Base-by-base conservation (phyloP, 1,139 yeast species). In the Diutina rugosa region DNA sequence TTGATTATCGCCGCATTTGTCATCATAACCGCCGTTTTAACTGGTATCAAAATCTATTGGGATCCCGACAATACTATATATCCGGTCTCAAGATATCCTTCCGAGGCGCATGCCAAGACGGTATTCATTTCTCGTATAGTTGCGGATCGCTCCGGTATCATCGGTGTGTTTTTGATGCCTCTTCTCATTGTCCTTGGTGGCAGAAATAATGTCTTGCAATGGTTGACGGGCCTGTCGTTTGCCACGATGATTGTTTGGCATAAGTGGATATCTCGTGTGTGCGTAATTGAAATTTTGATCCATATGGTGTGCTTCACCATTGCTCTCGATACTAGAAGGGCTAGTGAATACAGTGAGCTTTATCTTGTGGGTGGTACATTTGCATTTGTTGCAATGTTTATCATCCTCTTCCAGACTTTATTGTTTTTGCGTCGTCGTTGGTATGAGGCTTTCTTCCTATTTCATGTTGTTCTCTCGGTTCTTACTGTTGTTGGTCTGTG, bases 141-240 rank as follows among this genome's bases (percentile, higher is more conserved):
- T 29, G 60, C 60, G 3, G 63, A 59, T 35, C 55, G 64, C 5
- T 54, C 61, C 9, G 63, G 64, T 9, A 60, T 60, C 14, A 46
- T 61, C 18, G 61, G 62, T 29, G 59, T 60, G 7, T 63, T 66
- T 32, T 60, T 65, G 44, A 65, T 70, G 58, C 78, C 79, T 8
- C 63, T 74, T 56, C 61, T 71, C 28, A 65, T 73, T 49, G 61
- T 75, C 41, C 73, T 74, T 63, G 78, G 76, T n/a, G 79, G 79
- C 3, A 65, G 79, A 55, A 74, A 74, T 61, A 74, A 74, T 61
- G 69, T 74, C 57, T 65, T 74, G 58, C 75, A 69, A 58, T 74
- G 77, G 76, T 45, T 71, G n/a, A 72, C 77, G 1, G 68, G 74
- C 16, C 69, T 74, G 72, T 64, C 69, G 56, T 74, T 64, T 61